Evolutionary conservation across 1,284 basidiomycete species (phyloP).

Genomic region (Trichosporon asahii): DNA sequence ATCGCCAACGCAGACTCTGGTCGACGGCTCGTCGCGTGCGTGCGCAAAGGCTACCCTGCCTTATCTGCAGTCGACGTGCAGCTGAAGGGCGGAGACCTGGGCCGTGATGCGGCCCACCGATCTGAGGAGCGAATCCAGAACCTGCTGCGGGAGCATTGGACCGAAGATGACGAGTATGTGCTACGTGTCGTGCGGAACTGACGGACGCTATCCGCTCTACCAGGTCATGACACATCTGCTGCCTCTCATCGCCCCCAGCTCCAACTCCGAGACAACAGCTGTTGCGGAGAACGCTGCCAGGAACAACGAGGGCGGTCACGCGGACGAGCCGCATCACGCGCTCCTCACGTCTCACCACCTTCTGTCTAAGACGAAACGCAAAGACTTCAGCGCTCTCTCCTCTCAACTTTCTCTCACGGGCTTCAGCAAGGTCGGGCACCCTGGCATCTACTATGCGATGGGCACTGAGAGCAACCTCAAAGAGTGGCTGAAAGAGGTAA

Average conservation of each 20-base stretch:
- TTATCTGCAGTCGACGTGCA: constrained; percentile 24
- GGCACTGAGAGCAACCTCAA: constrained; percentile 59
- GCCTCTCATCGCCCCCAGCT: constrained; percentile 54
- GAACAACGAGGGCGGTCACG: too few relatives aligned
- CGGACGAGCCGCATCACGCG: constrained; percentile 62
- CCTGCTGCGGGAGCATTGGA: constrained; percentile 51
- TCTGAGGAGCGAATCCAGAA: constrained; percentile 58
- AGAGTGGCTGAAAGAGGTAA: constrained; percentile 65
- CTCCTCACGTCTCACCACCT: constrained; percentile 71
- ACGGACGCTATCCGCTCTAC: constrained; percentile 60
- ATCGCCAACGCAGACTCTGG: constrained; percentile 53
- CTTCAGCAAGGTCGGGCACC: constrained; percentile 70
- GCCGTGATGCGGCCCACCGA: constrained; percentile 24
- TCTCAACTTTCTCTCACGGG: constrained; percentile 60
- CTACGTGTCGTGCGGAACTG: constrained; percentile 34
- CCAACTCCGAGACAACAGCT: constrained; percentile 9
- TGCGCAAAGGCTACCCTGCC: constrained; percentile 45
- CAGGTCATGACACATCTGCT: constrained; percentile 62
- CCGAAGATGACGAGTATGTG: constrained; percentile 57
- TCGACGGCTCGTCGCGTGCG: constrained; percentile 51
- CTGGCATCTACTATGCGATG: constrained; percentile 67
- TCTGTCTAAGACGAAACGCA: constrained; percentile 64
- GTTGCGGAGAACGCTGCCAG: not conserved
- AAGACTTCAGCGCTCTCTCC: constrained; percentile 61
- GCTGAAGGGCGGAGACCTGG: constrained; percentile 53